Evolutionary conservation across 768 basidiomycete genomes (phyloP), one percentile per base, ranked within the genome.

Genomic region (Lactarius psammicola): DNA sequence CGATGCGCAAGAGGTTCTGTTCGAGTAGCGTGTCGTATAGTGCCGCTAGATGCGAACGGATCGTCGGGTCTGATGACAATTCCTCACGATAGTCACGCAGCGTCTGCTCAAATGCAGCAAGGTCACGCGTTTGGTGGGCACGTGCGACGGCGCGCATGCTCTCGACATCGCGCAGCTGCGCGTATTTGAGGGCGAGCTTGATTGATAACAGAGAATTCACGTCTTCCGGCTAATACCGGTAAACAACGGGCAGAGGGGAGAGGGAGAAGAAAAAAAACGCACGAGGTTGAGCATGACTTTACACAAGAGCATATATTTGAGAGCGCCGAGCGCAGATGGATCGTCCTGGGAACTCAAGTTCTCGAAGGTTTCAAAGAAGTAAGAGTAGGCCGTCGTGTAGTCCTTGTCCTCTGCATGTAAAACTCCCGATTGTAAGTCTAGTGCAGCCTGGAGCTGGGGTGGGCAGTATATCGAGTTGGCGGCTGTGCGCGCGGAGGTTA

Each of bases 261-360:
- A 13, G 56, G 38, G 49, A 17, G 23, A 31, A 54, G 20, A n/a
- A 36, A 15, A 17, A 38, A 15, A 31, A 81, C 88, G 69, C 66
- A 96, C 95, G 74, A 96, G 76, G 73, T 94, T 94, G 68, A 98
- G 81, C 96, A 99, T 99, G 74, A 99, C 89, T 75, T 99, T 98
- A 77, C 97, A 99, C 54, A 98, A 76, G 18, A 98, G 82, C 96
- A 98, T 97, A 77, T 99, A 98, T 77, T 99, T 98, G 69, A 99
- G 80, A 5, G 94, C 94, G 1, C 84, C 85, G 23, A 97, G 80
- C 0, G 94, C 94, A 42, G 76, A 72, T 0, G 78, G 76, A 63
- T 78, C 81, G 49, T 93, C 94, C 64, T 94, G 89, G 2, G 86
- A 75, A 49, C 86, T 85, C 69, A 94, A 80, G 59, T 88, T 94